Base-by-base conservation (phyloP, 768 basidiomycete species). In the Pisolithus microcarpus region DNA sequence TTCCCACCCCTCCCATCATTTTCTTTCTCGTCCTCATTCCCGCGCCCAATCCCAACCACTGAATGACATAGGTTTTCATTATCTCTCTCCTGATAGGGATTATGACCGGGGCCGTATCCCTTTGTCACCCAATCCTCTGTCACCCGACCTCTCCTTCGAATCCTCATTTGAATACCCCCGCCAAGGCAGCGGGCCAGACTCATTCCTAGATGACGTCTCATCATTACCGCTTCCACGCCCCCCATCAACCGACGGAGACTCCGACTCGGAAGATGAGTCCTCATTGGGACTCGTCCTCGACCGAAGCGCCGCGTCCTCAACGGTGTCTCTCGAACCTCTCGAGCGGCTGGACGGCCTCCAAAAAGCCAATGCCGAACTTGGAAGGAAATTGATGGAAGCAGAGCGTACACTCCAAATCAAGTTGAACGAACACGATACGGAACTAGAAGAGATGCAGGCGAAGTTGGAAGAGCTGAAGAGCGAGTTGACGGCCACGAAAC, bases 401-500 rank as follows among this genome's bases (percentile, higher is more conserved):
- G 90, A 93, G 60, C 71, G 77, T 40, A 80, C 78, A 1, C 62
- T 88, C 43, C 80, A 84, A 60, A 74, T 75, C 38, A 82, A 82
- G 56, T 72, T 92, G 13, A 66, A 68, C 10, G 87, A 91, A 47
- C 89, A 91, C 57, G 92, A 95, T 65, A 64, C 72, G n/a, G 85
- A 92, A 59, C 67, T 94, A 26, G 87, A 89, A 57, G 87, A 91
- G 52, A 78, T 89, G 68, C 84, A 94, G 60, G 69, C 68, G 4
- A 75, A 79, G 28, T 63, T 95, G 51, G 93, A 96, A 51, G 91
- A 96, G 62, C 66, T 85, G 53, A 72, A 77, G 55, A 78, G 73
- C 11, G 94, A 96, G 65, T 72, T 96, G 7, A 82, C 74, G 13
- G 77, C 85, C 6, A 84, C 87, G 5, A 88, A 90, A 65, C 78